These are phyloP conservation scores for Kitagawia praeruptora DNA, from an alignment of 129 eudicot species.

Conservation along the genomic window DNA sequence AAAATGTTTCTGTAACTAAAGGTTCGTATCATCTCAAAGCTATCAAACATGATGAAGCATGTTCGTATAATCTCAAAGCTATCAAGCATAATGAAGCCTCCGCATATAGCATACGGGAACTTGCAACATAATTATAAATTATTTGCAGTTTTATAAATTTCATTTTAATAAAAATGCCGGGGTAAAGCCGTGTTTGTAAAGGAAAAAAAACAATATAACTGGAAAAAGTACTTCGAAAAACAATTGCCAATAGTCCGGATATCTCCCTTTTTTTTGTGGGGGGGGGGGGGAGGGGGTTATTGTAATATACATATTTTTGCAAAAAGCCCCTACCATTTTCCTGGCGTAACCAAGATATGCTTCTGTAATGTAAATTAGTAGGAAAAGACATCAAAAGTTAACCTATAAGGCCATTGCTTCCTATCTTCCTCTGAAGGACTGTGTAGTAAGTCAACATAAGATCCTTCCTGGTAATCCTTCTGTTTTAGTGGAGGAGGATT, in stretches of 20 bases:
- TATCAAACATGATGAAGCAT: not conserved
- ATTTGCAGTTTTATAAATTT: not conserved
- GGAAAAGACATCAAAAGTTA: constrained; percentile 8
- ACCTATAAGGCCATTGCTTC: constrained; percentile 89
- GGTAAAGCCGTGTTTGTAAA: not conserved
- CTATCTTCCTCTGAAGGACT: constrained; percentile 83
- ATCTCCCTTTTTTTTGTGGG: not conserved
- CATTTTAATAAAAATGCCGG: not conserved
- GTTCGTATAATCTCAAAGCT: not conserved
- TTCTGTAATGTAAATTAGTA: not conserved
- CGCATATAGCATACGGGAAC: not conserved
- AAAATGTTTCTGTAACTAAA: not conserved
- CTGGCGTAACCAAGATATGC: not conserved
- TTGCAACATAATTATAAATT: not conserved
- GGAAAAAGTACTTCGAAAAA: not conserved
- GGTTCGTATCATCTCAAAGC: not conserved
- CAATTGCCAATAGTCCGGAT: not conserved
- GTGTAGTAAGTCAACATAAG: constrained; percentile 71
- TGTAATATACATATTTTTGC: no score
- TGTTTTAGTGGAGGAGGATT: constrained; percentile 66
- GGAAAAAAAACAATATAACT: no score
- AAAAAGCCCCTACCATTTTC: not conserved
- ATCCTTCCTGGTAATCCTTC: constrained; percentile 52
- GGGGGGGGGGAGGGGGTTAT: not conserved
- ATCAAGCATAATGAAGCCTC: not conserved